Conservation (phyloP, 2,329 filamentous ascomycete genomes). For the Periglandula ipomoeae region DNA sequence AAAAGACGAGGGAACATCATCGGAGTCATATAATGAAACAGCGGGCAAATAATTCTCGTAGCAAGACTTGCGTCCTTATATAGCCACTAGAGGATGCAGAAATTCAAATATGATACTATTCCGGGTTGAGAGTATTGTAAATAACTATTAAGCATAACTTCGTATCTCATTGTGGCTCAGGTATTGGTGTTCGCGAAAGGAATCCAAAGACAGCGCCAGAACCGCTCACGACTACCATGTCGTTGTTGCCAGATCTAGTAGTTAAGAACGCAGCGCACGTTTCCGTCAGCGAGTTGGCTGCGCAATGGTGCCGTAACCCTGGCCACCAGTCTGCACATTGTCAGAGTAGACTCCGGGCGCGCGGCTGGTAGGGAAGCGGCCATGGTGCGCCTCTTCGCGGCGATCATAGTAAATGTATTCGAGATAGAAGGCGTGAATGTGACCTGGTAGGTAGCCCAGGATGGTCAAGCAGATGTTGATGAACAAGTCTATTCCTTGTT, state of each 20-base stretch:
- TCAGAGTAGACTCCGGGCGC: slow-evolving; percentile 66
- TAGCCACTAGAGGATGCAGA: background rate
- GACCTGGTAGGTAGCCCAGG: slow-evolving; percentile 66
- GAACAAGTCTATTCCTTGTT: slow-evolving; percentile 40
- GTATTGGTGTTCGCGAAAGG: background rate
- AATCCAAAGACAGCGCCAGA: background rate
- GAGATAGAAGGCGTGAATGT: slow-evolving; percentile 72
- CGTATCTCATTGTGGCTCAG: background rate
- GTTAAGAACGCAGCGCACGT: background rate
- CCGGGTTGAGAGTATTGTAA: background rate
- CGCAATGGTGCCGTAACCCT: slow-evolving; percentile 48
- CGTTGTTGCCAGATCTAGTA: background rate
- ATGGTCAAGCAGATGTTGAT: slow-evolving; percentile 60
- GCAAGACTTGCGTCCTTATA: too few relatives aligned
- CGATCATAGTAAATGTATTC: slow-evolving; percentile 79
- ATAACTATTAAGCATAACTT: background rate
- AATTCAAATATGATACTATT: background rate
- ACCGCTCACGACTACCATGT: background rate
- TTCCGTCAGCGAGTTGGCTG: slow-evolving; percentile 17
- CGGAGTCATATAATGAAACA: too few relatives aligned
- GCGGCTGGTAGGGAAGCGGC: slow-evolving; percentile 40
- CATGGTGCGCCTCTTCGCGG: slow-evolving; percentile 51
- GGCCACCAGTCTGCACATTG: slow-evolving; percentile 62
- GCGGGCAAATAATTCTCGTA: too few relatives aligned
- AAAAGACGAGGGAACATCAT: too few relatives aligned